Evolutionary conservation across 2,329 filamentous ascomycete genomes (phyloP), one percentile per base, ranked within the genome.

Genomic region (Alternaria brassicicola): DNA sequence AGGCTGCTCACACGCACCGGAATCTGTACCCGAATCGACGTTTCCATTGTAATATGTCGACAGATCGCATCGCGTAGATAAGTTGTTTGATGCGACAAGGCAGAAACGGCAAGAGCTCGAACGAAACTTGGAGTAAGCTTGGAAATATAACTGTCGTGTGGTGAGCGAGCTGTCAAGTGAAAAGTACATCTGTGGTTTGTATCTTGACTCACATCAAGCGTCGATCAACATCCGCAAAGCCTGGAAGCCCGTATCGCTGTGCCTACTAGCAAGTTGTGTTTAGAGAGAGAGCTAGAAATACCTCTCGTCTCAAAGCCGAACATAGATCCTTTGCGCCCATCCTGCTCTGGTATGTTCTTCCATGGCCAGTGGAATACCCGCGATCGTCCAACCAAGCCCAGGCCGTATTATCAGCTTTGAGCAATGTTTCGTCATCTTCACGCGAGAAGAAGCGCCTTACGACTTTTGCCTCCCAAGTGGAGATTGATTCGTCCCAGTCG

Each of bases 171-270:
- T 30, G 28, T 30, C 5, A 30, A 30, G 28, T 10, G 6, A 8
- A 10, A 3, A 30, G 3, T 30, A 8, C 28, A 30, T 7, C 8
- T 30, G 28, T 30, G 9, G 8, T 2, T 30, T 6, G 28, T 30
- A 10, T 30, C 15, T 12, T 7, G 23, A 46, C 57, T 43, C 35
- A 63, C 57, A 63, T 56, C 23, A 61, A 26, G 7, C 61, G 50
- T 2, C 45, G 53, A 39, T 58, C 57, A 38, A 47, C 57, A 47
- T 61, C 33, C 19, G 26, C 28, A 53, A 31, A 19, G 15, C 28
- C 28, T 30, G 8, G 5, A 30, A 7, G 28, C 1, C 12, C 2
- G n/a, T 10, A 35, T n/a, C 33, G 33, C 33, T 35, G 33, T 35
- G n/a, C 33, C n/a, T 35, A 13, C 9, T 9, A 35, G 33, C 9